These are phyloP conservation scores for Haplosporangium gracile DNA, from an alignment of 192 early-diverging fungal species.

Conservation along the genomic window DNA sequence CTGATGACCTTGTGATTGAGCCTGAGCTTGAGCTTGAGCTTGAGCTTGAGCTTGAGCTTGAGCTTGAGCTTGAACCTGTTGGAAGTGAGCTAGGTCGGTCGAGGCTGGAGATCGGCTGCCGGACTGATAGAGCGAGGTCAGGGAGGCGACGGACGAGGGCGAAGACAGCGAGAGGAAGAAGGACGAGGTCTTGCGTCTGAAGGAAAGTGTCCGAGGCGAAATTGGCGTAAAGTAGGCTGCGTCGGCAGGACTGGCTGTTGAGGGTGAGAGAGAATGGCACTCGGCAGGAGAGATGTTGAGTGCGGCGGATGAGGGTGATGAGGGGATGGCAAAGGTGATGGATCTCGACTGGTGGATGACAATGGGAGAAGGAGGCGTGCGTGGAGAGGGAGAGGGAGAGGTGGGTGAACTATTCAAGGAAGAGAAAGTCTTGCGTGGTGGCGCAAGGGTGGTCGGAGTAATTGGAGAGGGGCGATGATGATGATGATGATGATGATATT, in stretches of 20 bases:
- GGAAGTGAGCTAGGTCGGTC: neutral
- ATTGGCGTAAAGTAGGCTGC: slow-evolving; percentile 24
- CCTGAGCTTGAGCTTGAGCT: neutral
- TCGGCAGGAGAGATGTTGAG: slow-evolving; percentile 54
- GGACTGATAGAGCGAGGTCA: neutral
- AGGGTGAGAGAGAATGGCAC: slow-evolving; percentile 43
- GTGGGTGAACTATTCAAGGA: neutral
- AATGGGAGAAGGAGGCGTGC: slow-evolving; percentile 21
- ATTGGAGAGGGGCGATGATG: neutral
- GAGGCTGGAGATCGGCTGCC: neutral
- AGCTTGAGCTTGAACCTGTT: neutral
- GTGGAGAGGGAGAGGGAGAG: neutral
- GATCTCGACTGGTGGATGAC: slow-evolving; percentile 35
- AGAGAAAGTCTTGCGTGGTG: neutral
- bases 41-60: neutral
- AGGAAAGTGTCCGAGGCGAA: slow-evolving; percentile 13
- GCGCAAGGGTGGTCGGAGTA: neutral
- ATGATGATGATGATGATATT: neutral
- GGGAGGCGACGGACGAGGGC: slow-evolving; percentile 7
- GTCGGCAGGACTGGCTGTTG: slow-evolving; percentile 32
- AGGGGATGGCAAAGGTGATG: slow-evolving; percentile 18
- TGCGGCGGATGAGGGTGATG: slow-evolving; percentile 27
- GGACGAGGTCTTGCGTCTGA: slow-evolving; percentile 21
- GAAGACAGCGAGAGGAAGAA: slow-evolving; percentile 31
- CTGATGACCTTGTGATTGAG: too few relatives aligned